These are phyloP conservation scores for Aspergillus floridensis DNA, from an alignment of 2,329 filamentous ascomycete species.

Conservation along the genomic window DNA sequence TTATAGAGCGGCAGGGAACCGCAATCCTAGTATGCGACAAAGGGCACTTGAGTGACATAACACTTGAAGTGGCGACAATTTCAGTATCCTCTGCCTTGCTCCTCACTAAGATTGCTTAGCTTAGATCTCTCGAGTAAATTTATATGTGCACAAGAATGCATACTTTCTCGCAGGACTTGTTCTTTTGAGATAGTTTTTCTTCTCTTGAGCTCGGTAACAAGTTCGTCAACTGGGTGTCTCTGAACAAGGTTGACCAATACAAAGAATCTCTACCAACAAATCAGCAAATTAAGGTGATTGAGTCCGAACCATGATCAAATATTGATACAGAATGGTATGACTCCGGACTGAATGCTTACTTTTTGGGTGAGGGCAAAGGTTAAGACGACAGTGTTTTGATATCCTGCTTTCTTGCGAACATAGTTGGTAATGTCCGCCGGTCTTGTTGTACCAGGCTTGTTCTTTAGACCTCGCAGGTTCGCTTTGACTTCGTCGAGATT, in stretches of 20 bases:
- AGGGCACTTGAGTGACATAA: conserved; percentile 89
- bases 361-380: conserved; percentile 91
- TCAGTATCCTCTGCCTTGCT: conserved; percentile 81
- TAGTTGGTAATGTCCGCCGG: conserved; percentile 85
- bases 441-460: conserved; percentile 89
- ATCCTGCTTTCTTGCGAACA: conserved; percentile 65
- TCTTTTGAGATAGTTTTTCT: conserved; percentile 74
- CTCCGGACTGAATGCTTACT: conserved; percentile 48
- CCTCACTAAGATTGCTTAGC: conserved; percentile 58
- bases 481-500: conserved; percentile 85
- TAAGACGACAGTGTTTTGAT: conserved; percentile 75
- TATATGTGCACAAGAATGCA: neutral
- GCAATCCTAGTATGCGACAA: conserved; percentile 80
- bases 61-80: conserved; percentile 81
- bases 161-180: conserved; percentile 80
- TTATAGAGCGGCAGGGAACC: conserved; percentile 72
- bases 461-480: conserved; percentile 93
- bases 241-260: conserved; percentile 74
- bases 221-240: conserved; percentile 65
- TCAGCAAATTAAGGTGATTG: neutral
- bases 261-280: conserved; percentile 61
- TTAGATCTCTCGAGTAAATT: neutral
- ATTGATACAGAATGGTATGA: no score
- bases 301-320: neutral
- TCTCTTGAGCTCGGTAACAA: conserved; percentile 65